Evolutionary conservation across 2,329 filamentous ascomycete genomes (phyloP).

Genomic region (Emmonsiellopsis sp.): DNA sequence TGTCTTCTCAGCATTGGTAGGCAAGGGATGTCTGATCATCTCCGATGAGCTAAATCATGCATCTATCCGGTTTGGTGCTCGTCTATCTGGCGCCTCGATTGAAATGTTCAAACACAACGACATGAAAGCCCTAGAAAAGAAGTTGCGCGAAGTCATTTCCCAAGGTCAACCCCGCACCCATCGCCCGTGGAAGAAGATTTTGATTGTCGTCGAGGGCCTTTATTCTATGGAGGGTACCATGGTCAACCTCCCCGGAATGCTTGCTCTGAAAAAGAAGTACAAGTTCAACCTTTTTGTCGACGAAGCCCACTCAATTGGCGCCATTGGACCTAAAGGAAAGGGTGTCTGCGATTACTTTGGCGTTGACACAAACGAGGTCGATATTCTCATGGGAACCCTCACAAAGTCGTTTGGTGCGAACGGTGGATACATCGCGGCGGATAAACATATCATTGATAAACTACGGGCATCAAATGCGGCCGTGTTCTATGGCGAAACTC

Average conservation of each 20-base stretch:
- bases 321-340: conserved; percentile 75
- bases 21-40: conserved; percentile 87
- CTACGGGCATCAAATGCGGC: conserved; percentile 78
- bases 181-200: conserved; percentile 97
- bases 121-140: conserved; percentile 75
- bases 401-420: conserved; percentile 99
- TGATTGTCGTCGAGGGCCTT: conserved; percentile 90
- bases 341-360: conserved; percentile 97
- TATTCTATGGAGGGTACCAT: conserved; percentile 99
- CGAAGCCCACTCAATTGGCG: conserved; percentile 92
- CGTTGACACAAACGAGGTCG: conserved; percentile 76
- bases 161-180: conserved; percentile 98
- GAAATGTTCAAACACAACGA: conserved; percentile 97
- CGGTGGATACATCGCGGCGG: conserved; percentile 85
- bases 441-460: conserved; percentile 87
- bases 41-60: conserved; percentile 97
- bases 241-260: conserved; percentile 87
- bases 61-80: conserved; percentile 89
- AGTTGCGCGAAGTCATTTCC: conserved; percentile 83
- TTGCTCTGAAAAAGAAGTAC: conserved; percentile 86
- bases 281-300: conserved; percentile 95
- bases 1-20: conserved; percentile 82
- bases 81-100: conserved; percentile 90
- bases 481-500: conserved; percentile 78
- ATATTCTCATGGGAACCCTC: conserved; percentile 95